Conservation (phyloP, 192 early-diverging fungal genomes). For the Backusella psychrophila region DNA sequence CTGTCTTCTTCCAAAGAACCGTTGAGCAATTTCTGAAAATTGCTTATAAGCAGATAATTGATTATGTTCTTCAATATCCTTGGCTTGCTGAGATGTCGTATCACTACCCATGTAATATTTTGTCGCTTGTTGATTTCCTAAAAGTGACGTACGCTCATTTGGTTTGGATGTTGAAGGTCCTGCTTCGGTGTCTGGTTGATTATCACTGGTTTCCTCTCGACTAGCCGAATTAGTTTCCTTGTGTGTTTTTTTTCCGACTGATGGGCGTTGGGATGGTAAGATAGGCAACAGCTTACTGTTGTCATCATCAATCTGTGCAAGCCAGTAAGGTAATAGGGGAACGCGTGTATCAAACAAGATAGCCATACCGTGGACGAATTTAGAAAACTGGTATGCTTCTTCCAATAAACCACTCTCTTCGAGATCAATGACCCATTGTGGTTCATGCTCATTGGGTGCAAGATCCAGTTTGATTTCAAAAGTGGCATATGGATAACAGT, state of each 20-base stretch:
- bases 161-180: neutral
- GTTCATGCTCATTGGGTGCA: conserved; percentile 55
- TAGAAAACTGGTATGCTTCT: conserved; percentile 82
- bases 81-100: neutral
- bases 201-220: neutral
- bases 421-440: conserved; percentile 75
- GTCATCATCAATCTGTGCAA: conserved; percentile 32
- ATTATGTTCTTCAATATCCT: neutral
- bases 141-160: conserved; percentile 14
- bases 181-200: neutral
- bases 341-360: conserved; percentile 61
- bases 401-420: conserved; percentile 68
- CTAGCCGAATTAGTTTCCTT: neutral
- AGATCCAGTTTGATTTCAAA: conserved; percentile 86
- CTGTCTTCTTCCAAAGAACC: neutral
- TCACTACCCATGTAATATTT: neutral
- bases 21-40: neutral
- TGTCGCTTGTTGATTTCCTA: neutral
- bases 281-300: conserved; percentile 18
- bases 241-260: neutral
- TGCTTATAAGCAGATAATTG: neutral
- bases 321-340: conserved; percentile 60
- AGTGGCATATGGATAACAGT: conserved; percentile 90
- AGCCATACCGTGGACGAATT: conserved; percentile 81
- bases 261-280: conserved; percentile 16